Evolutionary conservation across 371 early-diverging fungal genomes (phyloP), one percentile per base, ranked within the genome.

Genomic region (Zopfochytrium polystomum): DNA sequence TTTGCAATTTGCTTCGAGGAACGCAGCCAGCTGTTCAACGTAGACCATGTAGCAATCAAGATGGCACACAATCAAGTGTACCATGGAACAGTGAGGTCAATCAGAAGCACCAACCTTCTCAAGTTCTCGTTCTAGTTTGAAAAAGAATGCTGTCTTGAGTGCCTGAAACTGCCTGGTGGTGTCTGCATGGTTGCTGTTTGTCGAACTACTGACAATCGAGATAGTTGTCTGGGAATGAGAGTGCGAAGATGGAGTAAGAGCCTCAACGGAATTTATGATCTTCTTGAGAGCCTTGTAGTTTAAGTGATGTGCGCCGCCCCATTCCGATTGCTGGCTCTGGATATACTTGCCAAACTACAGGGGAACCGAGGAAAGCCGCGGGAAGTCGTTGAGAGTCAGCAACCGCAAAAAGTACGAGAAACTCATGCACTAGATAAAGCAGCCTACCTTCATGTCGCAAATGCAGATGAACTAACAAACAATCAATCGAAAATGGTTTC

Each of bases 321-420:
- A 94, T 80, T 94, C 95, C 51, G 90, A 81, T 67, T 89, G 90
- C 68, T 92, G 92, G 63, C 85, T 85, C 78, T 90, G 91, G 62
- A 96, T 93, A 76, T 89, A 91, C 78, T 96, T 96, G 76, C 96
- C 96, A 77, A 96, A 96, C 93, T 96, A n/a, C n/a, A n/a, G n/a
- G n/a, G n/a, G n/a, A n/a, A n/a, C n/a, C n/a, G n/a, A n/a, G n/a
- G n/a, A n/a, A n/a, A n/a, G n/a, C n/a, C n/a, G n/a, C n/a, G n/a
- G n/a, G n/a, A n/a, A n/a, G n/a, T n/a, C n/a, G n/a, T n/a, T n/a
- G n/a, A n/a, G n/a, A n/a, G n/a, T n/a, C n/a, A n/a, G n/a, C n/a
- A n/a, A n/a, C n/a, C n/a, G n/a, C n/a, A n/a, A n/a, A n/a, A n/a
- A n/a, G n/a, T n/a, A n/a, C n/a, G n/a, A n/a, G n/a, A n/a, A n/a